phyloP scores from a whole-genome alignment of 108 stramenopile species.

The Nannochloropsis gaditana region DNA sequence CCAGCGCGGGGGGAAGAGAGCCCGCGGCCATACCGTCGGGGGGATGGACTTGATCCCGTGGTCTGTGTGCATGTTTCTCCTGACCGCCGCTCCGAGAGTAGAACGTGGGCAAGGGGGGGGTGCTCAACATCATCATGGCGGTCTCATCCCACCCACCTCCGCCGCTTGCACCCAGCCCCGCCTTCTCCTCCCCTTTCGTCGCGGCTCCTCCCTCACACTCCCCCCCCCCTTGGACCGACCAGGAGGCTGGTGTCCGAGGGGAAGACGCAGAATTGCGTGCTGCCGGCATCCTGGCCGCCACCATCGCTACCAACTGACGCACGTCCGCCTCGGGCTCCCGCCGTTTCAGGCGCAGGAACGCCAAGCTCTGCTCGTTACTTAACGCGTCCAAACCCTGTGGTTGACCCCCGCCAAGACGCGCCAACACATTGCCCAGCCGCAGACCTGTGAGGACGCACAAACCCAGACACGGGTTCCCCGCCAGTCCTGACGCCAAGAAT shows the following conservation, averaged over 20 bases:
- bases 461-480: not conserved
- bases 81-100: slow-evolving; percentile 11
- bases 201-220: not conserved
- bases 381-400: not conserved
- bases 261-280: not conserved
- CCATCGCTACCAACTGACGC: not conserved
- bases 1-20: not conserved
- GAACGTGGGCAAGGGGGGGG: not conserved
- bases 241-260: not conserved
- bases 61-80: not conserved
- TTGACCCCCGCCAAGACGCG: not conserved
- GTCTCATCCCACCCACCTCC: not conserved
- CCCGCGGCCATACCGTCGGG: not conserved
- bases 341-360: not conserved
- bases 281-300: not conserved
- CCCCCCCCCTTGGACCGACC: not conserved
- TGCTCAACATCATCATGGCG: slow-evolving; percentile 1
- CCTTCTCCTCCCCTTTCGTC: not conserved
- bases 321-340: not conserved
- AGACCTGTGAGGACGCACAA: slow-evolving; percentile 23
- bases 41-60: not conserved
- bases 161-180: not conserved
- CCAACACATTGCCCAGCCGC: not conserved
- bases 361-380: not conserved
- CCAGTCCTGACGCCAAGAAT: not conserved